Base-by-base conservation (phyloP, 148 eudicot genomes). In the Polygonum maritimum region DNA sequence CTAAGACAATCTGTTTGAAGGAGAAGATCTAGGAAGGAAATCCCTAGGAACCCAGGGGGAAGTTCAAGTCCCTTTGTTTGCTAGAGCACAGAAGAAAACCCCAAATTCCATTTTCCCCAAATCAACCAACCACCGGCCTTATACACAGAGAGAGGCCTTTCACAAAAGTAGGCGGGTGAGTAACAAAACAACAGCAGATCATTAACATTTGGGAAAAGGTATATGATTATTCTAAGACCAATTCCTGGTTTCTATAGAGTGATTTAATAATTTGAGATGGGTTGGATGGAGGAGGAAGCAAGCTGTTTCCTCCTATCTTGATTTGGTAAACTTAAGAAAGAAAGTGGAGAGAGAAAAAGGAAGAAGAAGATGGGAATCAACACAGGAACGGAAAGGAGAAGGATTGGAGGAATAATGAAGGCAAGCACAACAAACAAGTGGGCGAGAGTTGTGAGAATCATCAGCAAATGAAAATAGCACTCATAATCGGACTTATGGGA, bases 291-390 rank as follows among this genome's bases (percentile, higher is more conserved):
- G 39, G 40, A 38, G 71, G 44, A 75, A 67, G 39, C 65, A 75
- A 18, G 45, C 62, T 45, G 65, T 18, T 54, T 41, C n/a, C 11
- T 41, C n/a, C 11, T 75, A 79, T 79, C 78, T 79, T 75, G 71
- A 48, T 79, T 75, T 69, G 74, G 82, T 35, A 69, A 77, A 49
- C 79, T 77, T 71, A 71, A 71, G 79, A 71, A 77, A 65, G 60
- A 48, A 65, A 77, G 13, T 35, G 75, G 52, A 71, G 60, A 54
- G 60, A 54, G 60, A 54, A 5, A 54, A 54, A 7, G 9, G 26
- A 54, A 54, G 60, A n/a, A 5, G 60, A n/a, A 54, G 60, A 54
- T 54, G 21, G 60, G 60, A 54, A 54, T 54, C 22, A 54, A n/a
- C 19, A n/a, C 60, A 54, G 26, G 60, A 54, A n/a, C 26, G 60